Percentiles rank a stretch among this genome's conserved stretches.
Conservation (phyloP, 108 stramenopile genomes). For the Cyclotella atomus region DNA sequence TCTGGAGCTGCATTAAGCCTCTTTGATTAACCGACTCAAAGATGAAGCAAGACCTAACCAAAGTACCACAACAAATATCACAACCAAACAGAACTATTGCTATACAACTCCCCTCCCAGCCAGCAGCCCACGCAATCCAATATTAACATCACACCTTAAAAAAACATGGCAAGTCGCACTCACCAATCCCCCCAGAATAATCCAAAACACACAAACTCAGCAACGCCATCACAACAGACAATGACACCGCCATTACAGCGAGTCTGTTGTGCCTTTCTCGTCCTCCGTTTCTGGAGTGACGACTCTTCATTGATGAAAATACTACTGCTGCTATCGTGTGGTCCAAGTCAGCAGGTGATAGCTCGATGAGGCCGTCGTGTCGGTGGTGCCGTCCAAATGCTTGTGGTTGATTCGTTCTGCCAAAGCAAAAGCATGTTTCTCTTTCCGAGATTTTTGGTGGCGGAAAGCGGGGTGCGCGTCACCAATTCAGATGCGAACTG, state of each 20-base stretch:
- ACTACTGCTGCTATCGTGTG: no score
- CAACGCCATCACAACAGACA: slow-evolving; percentile 1
- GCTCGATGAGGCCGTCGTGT: neutral
- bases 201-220: neutral
- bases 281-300: neutral
- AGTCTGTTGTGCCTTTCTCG: neutral
- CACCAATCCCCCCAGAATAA: neutral
- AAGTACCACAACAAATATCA: no score
- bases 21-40: no score
- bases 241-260: slow-evolving; percentile 4
- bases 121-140: neutral
- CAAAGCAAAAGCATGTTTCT: no score
- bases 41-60: no score
- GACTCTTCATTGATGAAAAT: neutral
- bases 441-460: no score
- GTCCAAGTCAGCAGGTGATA: neutral
- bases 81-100: no score
- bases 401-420: no score
- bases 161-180: neutral
- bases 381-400: neutral
- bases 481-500: no score
- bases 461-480: no score
- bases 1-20: no score
- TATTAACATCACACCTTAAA: neutral
- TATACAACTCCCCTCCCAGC: neutral